Evolutionary conservation across 2,329 filamentous ascomycete genomes (phyloP), one percentile per base, ranked within the genome.

Genomic region (Aspergillus sp.): DNA sequence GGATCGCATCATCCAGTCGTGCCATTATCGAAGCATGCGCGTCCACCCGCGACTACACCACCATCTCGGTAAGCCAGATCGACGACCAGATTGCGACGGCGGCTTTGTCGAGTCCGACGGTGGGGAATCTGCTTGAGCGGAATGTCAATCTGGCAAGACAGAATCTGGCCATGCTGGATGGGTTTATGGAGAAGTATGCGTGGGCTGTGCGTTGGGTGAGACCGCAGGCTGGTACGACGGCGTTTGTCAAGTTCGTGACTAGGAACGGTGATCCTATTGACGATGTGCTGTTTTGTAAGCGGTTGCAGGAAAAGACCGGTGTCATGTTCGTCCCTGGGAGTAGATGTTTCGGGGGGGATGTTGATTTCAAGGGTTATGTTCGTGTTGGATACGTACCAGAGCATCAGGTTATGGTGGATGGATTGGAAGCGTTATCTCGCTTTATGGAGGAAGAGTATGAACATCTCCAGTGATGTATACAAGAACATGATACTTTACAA

Each of bases 61-160:
- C 86, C 27, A 94, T 94, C 56, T 86, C 85, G 33, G 88, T 94
- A 0, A 87, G 86, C 12, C 81, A 85, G 58, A 70, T 95, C 5
- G 88, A 94, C 61, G 88, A 95, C 61, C 77, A 79, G 39, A 74
- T 95, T 8, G 90, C 88, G 2, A 77, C 79, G 27, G 91, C 83
- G 58, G 89, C 90, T 0, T 70, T 95, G 6, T 78, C 79, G 8
- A 69, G 78, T 2, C 68, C 73, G 29, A 83, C 85, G 12, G 78
- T 89, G n/a, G 74, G 84, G 49, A 70, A 67, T 8, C 67, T 89
- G 2, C 71, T 88, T 2, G 71, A 68, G 4, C 73, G 82, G 11
- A 89, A 89, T 56, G 76, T 83, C 37, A 69, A 72, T 27, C 74
- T 93, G 2, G 86, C 85, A 4, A 82, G 77, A 53, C 78, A 69